Conservation (phyloP, 768 basidiomycete genomes). For the Omphalotus guepiniiformis region DNA sequence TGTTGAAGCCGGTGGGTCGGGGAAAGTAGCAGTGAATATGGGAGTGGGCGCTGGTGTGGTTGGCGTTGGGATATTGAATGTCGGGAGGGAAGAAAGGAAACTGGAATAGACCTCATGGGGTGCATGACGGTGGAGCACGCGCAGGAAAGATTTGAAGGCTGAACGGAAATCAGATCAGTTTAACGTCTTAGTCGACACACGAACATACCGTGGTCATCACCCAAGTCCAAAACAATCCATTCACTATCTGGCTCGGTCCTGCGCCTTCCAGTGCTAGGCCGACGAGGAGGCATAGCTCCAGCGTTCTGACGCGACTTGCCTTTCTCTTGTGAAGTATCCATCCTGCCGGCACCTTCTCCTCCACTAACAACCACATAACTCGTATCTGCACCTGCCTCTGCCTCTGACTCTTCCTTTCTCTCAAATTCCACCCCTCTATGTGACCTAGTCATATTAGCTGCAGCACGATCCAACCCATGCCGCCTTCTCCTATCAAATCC, state of each 20-base stretch:
- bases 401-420: not conserved
- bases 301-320: not conserved
- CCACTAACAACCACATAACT: constrained; percentile 4
- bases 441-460: not conserved
- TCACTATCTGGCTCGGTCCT: constrained; percentile 32
- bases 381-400: not conserved
- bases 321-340: constrained; percentile 2
- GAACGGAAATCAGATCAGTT: constrained; percentile 2
- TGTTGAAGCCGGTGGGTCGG: too few species aligned
- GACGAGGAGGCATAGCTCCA: too few species aligned
- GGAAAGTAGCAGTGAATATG: constrained; percentile 17
- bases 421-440: not conserved
- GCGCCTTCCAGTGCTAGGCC: constrained; percentile 12
- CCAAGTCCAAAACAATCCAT: constrained; percentile 51
- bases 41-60: constrained; percentile 23
- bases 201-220: constrained; percentile 37
- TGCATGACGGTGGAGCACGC: constrained; percentile 46
- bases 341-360: constrained; percentile 1
- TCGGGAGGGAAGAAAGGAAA: constrained; percentile 30
- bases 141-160: constrained; percentile 49
- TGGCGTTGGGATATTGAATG: constrained; percentile 11
- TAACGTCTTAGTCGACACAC: too few species aligned
- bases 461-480: not conserved
- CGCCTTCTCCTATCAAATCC: not conserved
- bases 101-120: constrained; percentile 30